Evolutionary conservation across 2,329 filamentous ascomycete genomes (phyloP), one percentile per base, ranked within the genome.

Genomic region (Zalaria sp.): DNA sequence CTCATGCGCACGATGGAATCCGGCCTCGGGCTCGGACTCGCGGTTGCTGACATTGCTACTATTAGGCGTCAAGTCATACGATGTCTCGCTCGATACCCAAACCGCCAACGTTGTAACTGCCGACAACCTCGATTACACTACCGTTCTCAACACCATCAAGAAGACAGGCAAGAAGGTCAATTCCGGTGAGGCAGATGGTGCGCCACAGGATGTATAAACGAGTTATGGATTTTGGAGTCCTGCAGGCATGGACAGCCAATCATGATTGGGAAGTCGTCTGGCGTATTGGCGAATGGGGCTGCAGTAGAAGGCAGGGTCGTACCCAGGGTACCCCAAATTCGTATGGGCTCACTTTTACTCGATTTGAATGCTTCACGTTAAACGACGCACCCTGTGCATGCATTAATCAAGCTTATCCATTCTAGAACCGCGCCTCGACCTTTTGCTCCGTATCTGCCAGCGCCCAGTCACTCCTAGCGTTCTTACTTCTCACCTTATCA

Each of bases 121-220:
- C 50, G 69, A 77, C 3, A 69, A 65, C 42, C 72, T 93, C 48
- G 69, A 75, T 44, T 94, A 89, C 68, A 77, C 85, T 50, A 84
- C 77, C 38, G 84, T 94, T 45, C 77, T 93, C 46, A 72, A 75
- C 59, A 93, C 84, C 61, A 94, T 95, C 63, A 79, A 82, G 73
- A 94, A 94, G 78, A 94, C 88, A 8, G 88, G 88, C 57, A 95
- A 95, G 77, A 82, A 81, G 57, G 79, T 95, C 59, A 93, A 83
- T 64, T 78, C 72, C 27, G 83, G 73, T 51, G 75, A 78, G 68
- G 80, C 73, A 25, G 81, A 88, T 57, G 83, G 82, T 42, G 69
- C 73, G 45, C 35, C 52, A 5, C 57, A 60, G 46, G 36, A 51
- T 11, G 54, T 58, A 27, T 53, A 47, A 42, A 18, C 18, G 18